These are phyloP conservation scores for Odonthalia washingtoniensis DNA, from an alignment of 31 red algal species.

Conservation along the genomic window DNA sequence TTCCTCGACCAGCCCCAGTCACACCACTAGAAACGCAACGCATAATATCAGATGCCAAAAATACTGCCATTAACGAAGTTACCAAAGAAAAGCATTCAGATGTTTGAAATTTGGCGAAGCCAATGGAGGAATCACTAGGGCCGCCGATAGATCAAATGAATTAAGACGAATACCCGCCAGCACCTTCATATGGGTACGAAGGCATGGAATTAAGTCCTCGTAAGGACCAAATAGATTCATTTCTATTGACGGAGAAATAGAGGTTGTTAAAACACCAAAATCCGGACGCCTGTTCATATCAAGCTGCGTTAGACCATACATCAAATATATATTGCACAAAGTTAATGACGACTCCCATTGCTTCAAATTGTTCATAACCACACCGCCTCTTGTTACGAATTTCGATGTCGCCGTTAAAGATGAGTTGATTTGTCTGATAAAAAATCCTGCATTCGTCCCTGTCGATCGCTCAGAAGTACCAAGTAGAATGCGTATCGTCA, in stretches of 20 bases:
- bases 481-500: slow-evolving; percentile 9
- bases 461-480: background rate
- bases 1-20: slow-evolving; percentile 1
- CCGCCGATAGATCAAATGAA: background rate
- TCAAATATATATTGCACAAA: background rate
- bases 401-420: background rate
- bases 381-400: background rate
- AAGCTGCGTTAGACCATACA: slow-evolving; percentile 14
- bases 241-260: slow-evolving; percentile 40
- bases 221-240: slow-evolving; percentile 30
- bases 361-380: background rate
- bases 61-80: slow-evolving; percentile 35
- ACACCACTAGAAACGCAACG: background rate
- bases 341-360: background rate
- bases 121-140: background rate
- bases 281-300: slow-evolving; percentile 15
- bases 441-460: slow-evolving; percentile 31
- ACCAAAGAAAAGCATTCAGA: slow-evolving; percentile 22
- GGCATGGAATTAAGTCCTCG: slow-evolving; percentile 6
- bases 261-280: slow-evolving; percentile 32
- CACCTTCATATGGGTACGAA: slow-evolving; percentile 15
- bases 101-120: slow-evolving; percentile 27
- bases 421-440: slow-evolving; percentile 21
- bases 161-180: slow-evolving; percentile 28
- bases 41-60: background rate